Evolutionary conservation across 2,329 filamentous ascomycete species (phyloP).

Genomic region (Colletotrichum lini): DNA sequence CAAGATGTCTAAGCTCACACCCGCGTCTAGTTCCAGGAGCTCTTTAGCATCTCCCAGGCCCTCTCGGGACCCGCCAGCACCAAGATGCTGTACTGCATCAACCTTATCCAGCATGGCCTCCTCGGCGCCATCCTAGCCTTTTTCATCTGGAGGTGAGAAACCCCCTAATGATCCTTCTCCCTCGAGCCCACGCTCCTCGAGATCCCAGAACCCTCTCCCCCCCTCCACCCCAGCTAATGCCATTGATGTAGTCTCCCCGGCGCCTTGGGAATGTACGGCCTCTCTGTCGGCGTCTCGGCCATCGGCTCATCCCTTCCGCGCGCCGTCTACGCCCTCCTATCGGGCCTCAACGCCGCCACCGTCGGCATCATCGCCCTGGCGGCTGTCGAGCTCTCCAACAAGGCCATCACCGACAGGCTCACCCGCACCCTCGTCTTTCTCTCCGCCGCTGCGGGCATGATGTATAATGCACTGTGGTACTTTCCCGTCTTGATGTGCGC

Average conservation of each 20-base stretch:
- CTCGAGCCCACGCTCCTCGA: neutral
- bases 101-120: constrained; percentile 72
- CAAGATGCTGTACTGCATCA: constrained; percentile 77
- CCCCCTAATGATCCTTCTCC: neutral
- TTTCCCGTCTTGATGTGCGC: constrained; percentile 73
- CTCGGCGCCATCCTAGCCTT: constrained; percentile 69
- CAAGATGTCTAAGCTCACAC: neutral
- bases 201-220: no score
- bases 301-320: constrained; percentile 69
- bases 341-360: constrained; percentile 75
- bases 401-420: constrained; percentile 73
- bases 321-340: constrained; percentile 75
- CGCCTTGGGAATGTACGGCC: constrained; percentile 74
- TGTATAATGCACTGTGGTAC: constrained; percentile 79
- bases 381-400: constrained; percentile 73
- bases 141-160: constrained; percentile 69
- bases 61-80: constrained; percentile 75
- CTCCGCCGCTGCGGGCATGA: constrained; percentile 71
- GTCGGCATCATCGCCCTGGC: constrained; percentile 78
- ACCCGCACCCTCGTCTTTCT: constrained; percentile 73
- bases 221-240: neutral
- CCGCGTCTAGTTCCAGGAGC: constrained; percentile 72
- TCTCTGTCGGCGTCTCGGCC: constrained; percentile 72
- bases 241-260: constrained; percentile 67
- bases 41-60: constrained; percentile 76